Percentiles rank a stretch among this genome's conserved stretches.
phyloP scores from a whole-genome alignment of 202 grass and related monocot genomes.

The Elaeis oleifera region DNA sequence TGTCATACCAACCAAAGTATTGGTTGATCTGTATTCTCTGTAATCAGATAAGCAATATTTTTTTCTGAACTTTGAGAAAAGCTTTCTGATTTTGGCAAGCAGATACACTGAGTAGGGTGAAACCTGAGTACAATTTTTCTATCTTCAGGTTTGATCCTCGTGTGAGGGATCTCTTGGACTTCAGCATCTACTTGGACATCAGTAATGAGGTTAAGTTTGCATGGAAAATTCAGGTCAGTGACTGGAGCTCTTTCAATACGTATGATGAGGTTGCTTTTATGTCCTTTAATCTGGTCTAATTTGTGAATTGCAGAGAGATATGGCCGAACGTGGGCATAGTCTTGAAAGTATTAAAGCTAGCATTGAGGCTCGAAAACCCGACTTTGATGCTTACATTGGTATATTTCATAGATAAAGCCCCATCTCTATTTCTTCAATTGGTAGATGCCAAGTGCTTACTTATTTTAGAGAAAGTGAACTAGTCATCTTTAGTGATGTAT shows the following conservation, averaged over 20 bases:
- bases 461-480: background rate
- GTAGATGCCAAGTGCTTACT: background rate
- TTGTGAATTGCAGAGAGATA: constrained; percentile 62
- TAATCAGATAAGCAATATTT: too few relatives aligned
- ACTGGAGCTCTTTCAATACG: background rate
- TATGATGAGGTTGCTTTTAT: too few relatives aligned
- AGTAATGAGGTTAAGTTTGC: constrained; percentile 82
- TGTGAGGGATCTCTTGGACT: constrained; percentile 79
- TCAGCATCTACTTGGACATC: constrained; percentile 95
- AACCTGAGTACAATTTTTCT: background rate
- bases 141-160: constrained; percentile 34
- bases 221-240: constrained; percentile 94
- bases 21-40: too few relatives aligned
- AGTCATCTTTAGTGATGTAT: too few relatives aligned
- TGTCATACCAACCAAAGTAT: too few relatives aligned
- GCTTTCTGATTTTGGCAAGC: too few relatives aligned
- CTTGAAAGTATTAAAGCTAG: constrained; percentile 98
- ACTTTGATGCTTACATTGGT: constrained; percentile 94
- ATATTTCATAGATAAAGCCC: constrained; percentile 1
- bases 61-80: too few relatives aligned
- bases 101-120: too few relatives aligned
- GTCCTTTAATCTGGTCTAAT: background rate
- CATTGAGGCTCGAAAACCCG: constrained; percentile 88
- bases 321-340: constrained; percentile 97
- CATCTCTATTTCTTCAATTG: too few relatives aligned